Evolutionary conservation across 2,329 filamentous ascomycete genomes (phyloP), one percentile per base, ranked within the genome.

Genomic region (Colletotrichum cereale): DNA sequence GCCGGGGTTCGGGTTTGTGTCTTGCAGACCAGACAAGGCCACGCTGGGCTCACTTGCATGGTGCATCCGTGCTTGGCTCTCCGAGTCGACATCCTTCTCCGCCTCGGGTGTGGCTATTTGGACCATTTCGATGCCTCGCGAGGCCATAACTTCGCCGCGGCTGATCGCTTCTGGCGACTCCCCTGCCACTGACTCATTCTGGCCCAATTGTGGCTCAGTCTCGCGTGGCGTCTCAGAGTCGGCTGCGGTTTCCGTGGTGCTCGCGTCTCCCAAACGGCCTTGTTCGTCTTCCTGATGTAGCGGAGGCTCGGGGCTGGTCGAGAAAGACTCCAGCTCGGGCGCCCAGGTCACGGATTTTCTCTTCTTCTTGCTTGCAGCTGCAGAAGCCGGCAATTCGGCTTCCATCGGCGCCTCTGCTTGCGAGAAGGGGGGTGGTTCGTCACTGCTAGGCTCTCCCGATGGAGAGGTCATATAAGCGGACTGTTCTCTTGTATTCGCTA

Each of bases 401-500:
- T 63, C 65, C 53, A 60, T 68, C 58, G 65, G 50, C 24, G 52
- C 31, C 24, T 60, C 65, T 68, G 68, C 68, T 60, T 58, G 65
- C 65, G 65, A 47, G 58, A 38, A 63, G 44, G 42, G 53, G 55
- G 47, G 24, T 63, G 47, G 24, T 63, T 68, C 65, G 68, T 71
- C 68, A 71, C 68, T 60, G 68, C 44, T 58, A 68, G 38, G 68
- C 68, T 71, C 68, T 69, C 68, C 66, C 66, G 58, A 50, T 47
- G 65, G 65, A 68, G 68, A 71, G 58, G 50, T 58, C 56, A 68
- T 40, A 71, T 71, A 71, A 71, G 68, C 68, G 68, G 68, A 71
- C 68, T 71, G 61, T 60, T 71, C 68, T 66, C 67, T 71, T 71
- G 68, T 71, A 71, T 71, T 71, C 68, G 68, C 68, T 71, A 71